These are phyloP conservation scores for Fonsecaea multimorphosa DNA, from an alignment of 2,329 filamentous ascomycete species.

Conservation along the genomic window DNA sequence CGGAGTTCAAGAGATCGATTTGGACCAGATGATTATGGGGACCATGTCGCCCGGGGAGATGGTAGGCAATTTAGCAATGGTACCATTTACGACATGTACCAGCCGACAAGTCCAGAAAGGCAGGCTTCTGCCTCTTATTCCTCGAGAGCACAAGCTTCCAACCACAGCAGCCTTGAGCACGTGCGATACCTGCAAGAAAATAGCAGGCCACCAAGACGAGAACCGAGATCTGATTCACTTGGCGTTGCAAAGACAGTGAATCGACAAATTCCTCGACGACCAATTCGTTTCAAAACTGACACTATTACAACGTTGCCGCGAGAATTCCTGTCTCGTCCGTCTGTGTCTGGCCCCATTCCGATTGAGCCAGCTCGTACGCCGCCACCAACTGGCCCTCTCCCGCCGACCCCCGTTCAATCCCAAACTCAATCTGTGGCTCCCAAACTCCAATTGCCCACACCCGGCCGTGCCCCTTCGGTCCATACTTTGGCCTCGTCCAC, in stretches of 20 bases:
- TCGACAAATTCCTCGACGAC: conserved; percentile 11
- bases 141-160: conserved; percentile 16
- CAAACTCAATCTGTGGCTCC: conserved; percentile 21
- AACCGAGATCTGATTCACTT: conserved; percentile 25
- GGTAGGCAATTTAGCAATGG: conserved; percentile 25
- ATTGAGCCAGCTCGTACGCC: conserved; percentile 11
- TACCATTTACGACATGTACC: conserved; percentile 35
- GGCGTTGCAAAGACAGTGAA: background rate
- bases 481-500: conserved; percentile 18
- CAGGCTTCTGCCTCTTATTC: conserved; percentile 30
- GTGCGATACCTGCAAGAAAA: conserved; percentile 33
- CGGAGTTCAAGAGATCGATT: conserved; percentile 29
- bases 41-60: conserved; percentile 10
- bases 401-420: conserved; percentile 3
- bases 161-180: conserved; percentile 25
- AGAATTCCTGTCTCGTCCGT: conserved; percentile 18
- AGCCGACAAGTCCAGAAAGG: conserved; percentile 17
- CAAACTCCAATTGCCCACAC: conserved; percentile 14
- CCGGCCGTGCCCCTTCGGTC: conserved; percentile 9
- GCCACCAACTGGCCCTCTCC: conserved; percentile 11
- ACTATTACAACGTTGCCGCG: background rate
- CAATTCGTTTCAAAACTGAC: conserved; percentile 10
- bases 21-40: conserved; percentile 33
- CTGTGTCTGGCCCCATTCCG: conserved; percentile 8
- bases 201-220: conserved; percentile 22